Conservation (phyloP, 805 yeast genomes). For the Wickerhamiella azyma region DNA sequence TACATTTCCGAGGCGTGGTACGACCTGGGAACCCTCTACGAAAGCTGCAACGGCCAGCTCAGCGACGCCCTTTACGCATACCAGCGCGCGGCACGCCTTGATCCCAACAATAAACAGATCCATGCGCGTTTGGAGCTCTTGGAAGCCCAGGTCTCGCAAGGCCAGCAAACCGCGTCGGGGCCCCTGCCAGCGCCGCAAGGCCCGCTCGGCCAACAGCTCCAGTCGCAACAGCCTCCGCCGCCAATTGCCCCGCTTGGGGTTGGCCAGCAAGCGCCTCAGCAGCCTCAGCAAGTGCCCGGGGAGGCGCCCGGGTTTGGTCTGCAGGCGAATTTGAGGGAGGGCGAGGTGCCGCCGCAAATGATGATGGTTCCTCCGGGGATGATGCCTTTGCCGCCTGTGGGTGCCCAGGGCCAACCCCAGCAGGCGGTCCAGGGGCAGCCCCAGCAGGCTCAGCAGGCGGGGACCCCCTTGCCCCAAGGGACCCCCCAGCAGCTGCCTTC, state of each 20-base stretch:
- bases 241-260: constrained; percentile 4
- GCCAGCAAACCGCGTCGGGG: constrained; percentile 42
- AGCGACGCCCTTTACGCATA: constrained; percentile 94
- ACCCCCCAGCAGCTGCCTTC: too few species aligned
- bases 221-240: constrained; percentile 6
- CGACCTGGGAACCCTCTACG: constrained; percentile 92
- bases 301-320: neutral
- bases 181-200: constrained; percentile 12
- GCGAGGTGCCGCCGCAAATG: neutral
- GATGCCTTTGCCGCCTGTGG: neutral
- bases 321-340: neutral
- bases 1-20: constrained; percentile 97
- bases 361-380: neutral
- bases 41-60: constrained; percentile 91
- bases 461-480: too few species aligned
- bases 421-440: constrained; percentile 12
- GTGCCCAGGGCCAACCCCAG: neutral
- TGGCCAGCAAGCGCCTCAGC: neutral
- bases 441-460: constrained; percentile 16
- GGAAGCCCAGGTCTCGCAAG: constrained; percentile 34
- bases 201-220: constrained; percentile 11
- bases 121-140: constrained; percentile 84
- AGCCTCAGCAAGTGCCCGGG: neutral
- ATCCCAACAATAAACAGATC: constrained; percentile 88
- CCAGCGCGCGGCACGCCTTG: constrained; percentile 88